Percentiles rank a stretch among this genome's conserved stretches.
Evolutionary conservation across 2,329 filamentous ascomycete genomes (phyloP).

Genomic region (Cercospora citrullina): DNA sequence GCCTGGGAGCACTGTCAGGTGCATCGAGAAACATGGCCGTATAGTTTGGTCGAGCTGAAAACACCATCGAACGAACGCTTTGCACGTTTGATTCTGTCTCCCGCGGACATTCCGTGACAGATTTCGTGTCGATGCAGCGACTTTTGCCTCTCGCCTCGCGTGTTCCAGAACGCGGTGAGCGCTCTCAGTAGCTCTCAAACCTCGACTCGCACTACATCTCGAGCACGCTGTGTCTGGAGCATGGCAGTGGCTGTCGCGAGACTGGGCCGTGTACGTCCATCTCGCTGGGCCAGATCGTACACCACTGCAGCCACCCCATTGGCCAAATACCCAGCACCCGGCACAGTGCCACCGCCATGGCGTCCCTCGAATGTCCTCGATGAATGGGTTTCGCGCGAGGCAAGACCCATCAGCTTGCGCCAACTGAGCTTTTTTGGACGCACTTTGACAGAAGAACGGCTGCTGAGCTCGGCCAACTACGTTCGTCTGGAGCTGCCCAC

Average conservation of each 20-base stretch:
- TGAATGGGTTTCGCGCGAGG: constrained; percentile 87
- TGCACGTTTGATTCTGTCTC: background rate
- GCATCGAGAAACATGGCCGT: background rate
- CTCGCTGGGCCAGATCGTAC: constrained; percentile 22
- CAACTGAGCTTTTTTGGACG: constrained; percentile 97
- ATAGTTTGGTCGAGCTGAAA: background rate
- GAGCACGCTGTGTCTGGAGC: background rate
- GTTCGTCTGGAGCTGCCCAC: constrained; percentile 92
- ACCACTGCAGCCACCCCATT: constrained; percentile 18
- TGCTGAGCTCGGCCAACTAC: constrained; percentile 96
- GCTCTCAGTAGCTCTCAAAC: background rate
- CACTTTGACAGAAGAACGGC: constrained; percentile 81
- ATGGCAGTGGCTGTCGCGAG: background rate
- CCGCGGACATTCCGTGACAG: background rate
- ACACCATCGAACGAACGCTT: background rate
- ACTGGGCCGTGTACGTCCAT: constrained; percentile 10
- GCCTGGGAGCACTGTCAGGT: background rate
- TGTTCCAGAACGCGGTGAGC: constrained; percentile 1
- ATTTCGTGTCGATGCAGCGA: constrained; percentile 4
- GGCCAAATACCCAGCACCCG: constrained; percentile 8
- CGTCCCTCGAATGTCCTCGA: constrained; percentile 60
- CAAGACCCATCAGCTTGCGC: constrained; percentile 90
- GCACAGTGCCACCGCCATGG: constrained; percentile 54
- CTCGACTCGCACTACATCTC: background rate
- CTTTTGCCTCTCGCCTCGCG: background rate